These are phyloP conservation scores for Cinchona pubescens DNA, from an alignment of 257 asterid species.

Conservation along the genomic window DNA sequence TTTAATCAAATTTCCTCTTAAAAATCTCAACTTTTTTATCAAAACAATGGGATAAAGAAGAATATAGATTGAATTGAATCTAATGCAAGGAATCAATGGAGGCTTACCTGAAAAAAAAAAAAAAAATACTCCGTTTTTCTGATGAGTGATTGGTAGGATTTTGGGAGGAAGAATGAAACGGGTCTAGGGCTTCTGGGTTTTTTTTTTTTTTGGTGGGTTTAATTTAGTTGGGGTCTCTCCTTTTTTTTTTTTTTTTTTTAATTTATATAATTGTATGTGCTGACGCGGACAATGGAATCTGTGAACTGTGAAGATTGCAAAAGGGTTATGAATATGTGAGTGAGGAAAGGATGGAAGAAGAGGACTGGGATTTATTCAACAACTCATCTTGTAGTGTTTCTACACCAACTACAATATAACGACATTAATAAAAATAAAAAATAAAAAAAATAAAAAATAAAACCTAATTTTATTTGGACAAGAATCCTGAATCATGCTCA, in stretches of 20 bases:
- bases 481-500: no score
- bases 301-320: not conserved
- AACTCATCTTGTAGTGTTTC: no score
- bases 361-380: no score
- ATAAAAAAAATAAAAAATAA: no score
- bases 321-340: not conserved
- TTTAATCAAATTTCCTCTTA: not conserved
- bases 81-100: conserved; percentile 25
- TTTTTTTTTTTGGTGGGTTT: conserved; percentile 1
- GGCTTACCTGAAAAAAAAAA: conserved; percentile 21
- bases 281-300: not conserved
- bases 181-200: conserved; percentile 23
- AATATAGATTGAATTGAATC: conserved; percentile 1
- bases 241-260: no score
- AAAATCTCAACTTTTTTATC: not conserved
- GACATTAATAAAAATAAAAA: no score
- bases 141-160: conserved; percentile 28
- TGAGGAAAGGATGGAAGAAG: no score
- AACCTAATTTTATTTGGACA: no score
- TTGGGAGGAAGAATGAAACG: conserved; percentile 12
- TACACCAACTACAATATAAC: no score
- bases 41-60: not conserved
- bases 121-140: not conserved
- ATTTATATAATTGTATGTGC: not conserved
- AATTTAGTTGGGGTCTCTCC: conserved; percentile 22